Evolutionary conservation across 148 eudicot genomes (phyloP).

Genomic region (Camellia japonica): DNA sequence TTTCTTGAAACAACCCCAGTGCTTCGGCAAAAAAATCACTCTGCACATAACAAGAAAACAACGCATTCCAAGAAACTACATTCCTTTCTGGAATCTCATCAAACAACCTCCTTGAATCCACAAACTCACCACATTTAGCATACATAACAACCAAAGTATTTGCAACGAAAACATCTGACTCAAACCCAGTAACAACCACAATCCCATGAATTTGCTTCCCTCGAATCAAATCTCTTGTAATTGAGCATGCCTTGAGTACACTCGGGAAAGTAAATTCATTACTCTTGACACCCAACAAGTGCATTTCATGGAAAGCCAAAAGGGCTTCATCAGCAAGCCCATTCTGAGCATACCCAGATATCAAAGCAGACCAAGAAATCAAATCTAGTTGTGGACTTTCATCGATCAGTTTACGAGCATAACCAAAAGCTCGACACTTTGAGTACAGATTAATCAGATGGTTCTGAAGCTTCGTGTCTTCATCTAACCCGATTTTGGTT

Average conservation of each 20-base stretch:
- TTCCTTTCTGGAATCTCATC: constrained; percentile 51
- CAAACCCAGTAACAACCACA: constrained; percentile 61
- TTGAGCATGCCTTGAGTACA: constrained; percentile 56
- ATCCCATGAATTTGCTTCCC: constrained; percentile 58
- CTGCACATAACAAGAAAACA: constrained; percentile 18
- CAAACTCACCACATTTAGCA: constrained; percentile 73
- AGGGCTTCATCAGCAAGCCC: constrained; percentile 61
- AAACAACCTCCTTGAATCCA: constrained; percentile 46
- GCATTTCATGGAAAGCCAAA: constrained; percentile 46
- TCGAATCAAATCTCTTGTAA: constrained; percentile 41
- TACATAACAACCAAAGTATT: constrained; percentile 68
- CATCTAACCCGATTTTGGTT: constrained; percentile 36
- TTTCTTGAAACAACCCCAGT: constrained; percentile 29
- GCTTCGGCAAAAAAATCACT: constrained; percentile 9
- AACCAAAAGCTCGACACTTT: constrained; percentile 42
- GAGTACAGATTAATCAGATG: constrained; percentile 51
- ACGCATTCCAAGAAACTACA: constrained; percentile 38
- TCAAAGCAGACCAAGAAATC: constrained; percentile 71
- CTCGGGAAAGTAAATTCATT: constrained; percentile 55
- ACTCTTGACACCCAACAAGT: constrained; percentile 37
- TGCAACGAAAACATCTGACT: constrained; percentile 57
- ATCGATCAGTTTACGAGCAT: constrained; percentile 54
- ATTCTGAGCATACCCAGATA: constrained; percentile 63
- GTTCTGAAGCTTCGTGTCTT: constrained; percentile 31
- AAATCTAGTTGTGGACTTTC: constrained; percentile 57